These are phyloP conservation scores for Creolimax fragrantissima DNA, from an alignment of 78 protist genomes.

Conservation along the genomic window DNA sequence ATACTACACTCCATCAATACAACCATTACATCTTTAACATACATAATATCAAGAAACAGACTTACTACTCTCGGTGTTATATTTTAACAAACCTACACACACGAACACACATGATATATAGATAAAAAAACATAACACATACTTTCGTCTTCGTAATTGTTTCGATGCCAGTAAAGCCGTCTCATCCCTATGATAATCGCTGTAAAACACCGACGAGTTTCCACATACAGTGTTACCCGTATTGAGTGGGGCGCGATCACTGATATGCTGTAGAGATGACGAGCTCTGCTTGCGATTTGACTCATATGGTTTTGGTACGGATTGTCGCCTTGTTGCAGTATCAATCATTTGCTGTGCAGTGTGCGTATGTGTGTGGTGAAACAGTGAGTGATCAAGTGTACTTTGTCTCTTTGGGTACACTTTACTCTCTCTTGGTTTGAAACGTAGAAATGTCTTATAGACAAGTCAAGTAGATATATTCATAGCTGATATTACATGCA, in stretches of 20 bases:
- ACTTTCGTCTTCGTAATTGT: background rate
- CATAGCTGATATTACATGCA: no score
- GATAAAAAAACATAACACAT: background rate
- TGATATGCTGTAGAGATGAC: background rate
- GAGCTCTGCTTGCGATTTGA: background rate
- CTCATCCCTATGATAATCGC: background rate
- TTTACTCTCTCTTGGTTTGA: no score
- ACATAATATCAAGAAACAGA: background rate
- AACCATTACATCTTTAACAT: background rate
- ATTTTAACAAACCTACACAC: background rate
- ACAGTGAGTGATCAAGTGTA: no score
- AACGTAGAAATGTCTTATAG: no score
- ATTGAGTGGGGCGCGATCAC: background rate
- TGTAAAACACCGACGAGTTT: background rate
- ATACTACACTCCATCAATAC: no score
- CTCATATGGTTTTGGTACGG: background rate
- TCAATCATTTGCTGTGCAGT: background rate
- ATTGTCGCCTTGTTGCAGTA: background rate
- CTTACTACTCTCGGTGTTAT: background rate
- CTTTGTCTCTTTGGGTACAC: no score
- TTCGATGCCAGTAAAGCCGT: background rate
- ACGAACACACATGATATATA: background rate
- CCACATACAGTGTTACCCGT: background rate
- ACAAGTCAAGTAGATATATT: no score
- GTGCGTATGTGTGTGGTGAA: no score